Percentiles rank a stretch among this genome's conserved stretches.
phyloP scores from a whole-genome alignment of 73 alveolate species.

The Paramecium tetraurelia region DNA sequence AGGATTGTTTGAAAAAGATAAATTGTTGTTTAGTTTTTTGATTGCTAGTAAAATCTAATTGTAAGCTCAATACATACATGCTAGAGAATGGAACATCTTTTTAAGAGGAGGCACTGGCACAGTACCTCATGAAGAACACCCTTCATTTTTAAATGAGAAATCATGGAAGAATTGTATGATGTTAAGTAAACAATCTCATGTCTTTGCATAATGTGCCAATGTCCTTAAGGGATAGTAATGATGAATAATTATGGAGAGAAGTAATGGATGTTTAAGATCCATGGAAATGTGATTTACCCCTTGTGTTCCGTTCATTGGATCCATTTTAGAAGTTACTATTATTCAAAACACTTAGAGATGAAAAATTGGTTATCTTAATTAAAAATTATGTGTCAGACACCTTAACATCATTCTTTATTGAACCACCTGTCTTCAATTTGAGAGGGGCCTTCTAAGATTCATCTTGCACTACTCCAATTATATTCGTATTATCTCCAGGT shows the following conservation, averaged over 20 bases:
- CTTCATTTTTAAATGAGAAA: slow-evolving; percentile 63
- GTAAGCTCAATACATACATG: slow-evolving; percentile 70
- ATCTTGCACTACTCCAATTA: slow-evolving; percentile 96
- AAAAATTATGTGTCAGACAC: slow-evolving; percentile 83
- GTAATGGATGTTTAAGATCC: slow-evolving; percentile 51
- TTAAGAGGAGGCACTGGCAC: slow-evolving; percentile 89
- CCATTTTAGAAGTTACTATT: slow-evolving; percentile 94
- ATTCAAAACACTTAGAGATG: slow-evolving; percentile 91
- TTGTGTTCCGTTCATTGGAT: slow-evolving; percentile 85
- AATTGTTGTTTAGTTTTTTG: slow-evolving; percentile 91
- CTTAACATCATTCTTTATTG: slow-evolving; percentile 89
- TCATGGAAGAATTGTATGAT: background rate
- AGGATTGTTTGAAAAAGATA: slow-evolving; percentile 99
- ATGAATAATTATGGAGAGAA: slow-evolving; percentile 57
- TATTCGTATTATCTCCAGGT: slow-evolving; percentile 97
- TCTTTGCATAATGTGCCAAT: slow-evolving; percentile 67
- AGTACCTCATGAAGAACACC: slow-evolving; percentile 75
- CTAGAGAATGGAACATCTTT: slow-evolving; percentile 95
- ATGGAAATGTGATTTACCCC: slow-evolving; percentile 32
- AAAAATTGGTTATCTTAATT: slow-evolving; percentile 83
- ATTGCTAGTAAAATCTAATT: slow-evolving; percentile 88
- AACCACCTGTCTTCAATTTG: slow-evolving; percentile 97
- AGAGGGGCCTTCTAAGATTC: slow-evolving; percentile 96
- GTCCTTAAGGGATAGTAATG: slow-evolving; percentile 73
- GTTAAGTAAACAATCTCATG: slow-evolving; percentile 24